Base-by-base conservation (phyloP, 2,329 filamentous ascomycete genomes). In the Arthrobotrys sphaeroides region DNA sequence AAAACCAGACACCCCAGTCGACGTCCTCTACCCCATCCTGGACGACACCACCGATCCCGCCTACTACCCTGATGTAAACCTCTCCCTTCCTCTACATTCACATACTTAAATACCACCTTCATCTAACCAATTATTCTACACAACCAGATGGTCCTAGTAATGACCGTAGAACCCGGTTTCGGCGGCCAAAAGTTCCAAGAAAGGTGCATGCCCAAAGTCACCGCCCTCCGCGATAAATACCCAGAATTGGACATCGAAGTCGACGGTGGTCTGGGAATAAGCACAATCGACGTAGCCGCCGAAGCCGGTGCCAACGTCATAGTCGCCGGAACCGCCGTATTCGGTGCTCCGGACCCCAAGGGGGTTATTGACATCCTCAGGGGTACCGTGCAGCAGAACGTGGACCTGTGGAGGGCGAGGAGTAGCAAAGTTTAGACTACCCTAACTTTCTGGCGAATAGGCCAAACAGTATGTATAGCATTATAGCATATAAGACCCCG, bases 181-280 rank as follows among this genome's bases (percentile, higher is more conserved):
- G 95, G 95, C 77, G 95, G 95, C 5, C 95, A 99, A 82, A 97
- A 97, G 82, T 99, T 99, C 86, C 98, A 98, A 93, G 90, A 93
- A 10, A 92, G 92, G 5, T 93, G 97, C 84, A 88, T 99, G 79
- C 93, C 94, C 81, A 99, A 99, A 85, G 95, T 99, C 22, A 84
- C 90, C 78, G 93, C 90, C 40, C 86, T 99, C 79, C 89, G 95
- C 74, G 85, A 90, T 81, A 89, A 88, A 80, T 99, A 98, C 82
- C 94, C 95, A 1, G 88, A 97, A 4, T 85, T 99, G 77, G 95
- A 97, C 84, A 99, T 99, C 80, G 95, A 99, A 84, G 94, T 99
- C 42, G 95, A 99, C 82, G 95, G 95, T 62, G 95, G 95, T 2
- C 83, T 99, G 47, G 93, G 93, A 0, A 89, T 93, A 64, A 88